These are phyloP conservation scores for Mollisiaceae sp. DNA, from an alignment of 2,329 filamentous ascomycete genomes.

Conservation along the genomic window DNA sequence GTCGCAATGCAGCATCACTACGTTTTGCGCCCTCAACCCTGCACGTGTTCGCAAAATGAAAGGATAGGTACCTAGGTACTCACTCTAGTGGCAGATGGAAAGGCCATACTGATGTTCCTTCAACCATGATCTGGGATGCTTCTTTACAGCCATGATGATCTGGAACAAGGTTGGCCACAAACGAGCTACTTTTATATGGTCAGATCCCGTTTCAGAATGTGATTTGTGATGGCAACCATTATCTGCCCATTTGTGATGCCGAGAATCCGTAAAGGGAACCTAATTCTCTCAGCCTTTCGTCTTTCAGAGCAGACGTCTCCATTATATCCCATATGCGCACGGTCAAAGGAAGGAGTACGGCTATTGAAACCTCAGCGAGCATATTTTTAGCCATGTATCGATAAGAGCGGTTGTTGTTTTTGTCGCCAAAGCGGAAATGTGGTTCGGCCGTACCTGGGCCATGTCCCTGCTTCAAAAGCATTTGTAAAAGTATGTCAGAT, in stretches of 20 bases:
- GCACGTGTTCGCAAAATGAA: constrained; percentile 3
- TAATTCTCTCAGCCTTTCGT: background rate
- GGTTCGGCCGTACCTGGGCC: background rate
- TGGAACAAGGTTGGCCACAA: background rate
- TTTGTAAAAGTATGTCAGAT: background rate
- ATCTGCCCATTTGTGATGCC: background rate
- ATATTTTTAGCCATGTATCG: background rate
- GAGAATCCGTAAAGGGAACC: background rate
- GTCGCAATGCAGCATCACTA: background rate
- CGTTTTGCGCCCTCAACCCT: background rate
- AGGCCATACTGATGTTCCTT: background rate
- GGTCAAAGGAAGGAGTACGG: background rate
- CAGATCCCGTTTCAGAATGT: background rate
- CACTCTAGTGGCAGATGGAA: background rate
- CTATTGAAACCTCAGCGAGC: background rate
- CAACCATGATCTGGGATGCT: background rate
- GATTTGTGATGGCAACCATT: background rate
- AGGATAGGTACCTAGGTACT: background rate
- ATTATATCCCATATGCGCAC: constrained; percentile 1
- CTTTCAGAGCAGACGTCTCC: background rate
- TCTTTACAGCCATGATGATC: background rate
- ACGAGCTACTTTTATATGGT: background rate
- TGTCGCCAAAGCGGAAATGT: background rate
- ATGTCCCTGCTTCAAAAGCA: background rate
- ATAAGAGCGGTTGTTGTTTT: constrained; percentile 4